Percentiles rank a stretch among this genome's conserved stretches.
These are phyloP conservation scores for Apodospora peruviana DNA, from an alignment of 495 filamentous ascomycete genomes.

Conservation along the genomic window DNA sequence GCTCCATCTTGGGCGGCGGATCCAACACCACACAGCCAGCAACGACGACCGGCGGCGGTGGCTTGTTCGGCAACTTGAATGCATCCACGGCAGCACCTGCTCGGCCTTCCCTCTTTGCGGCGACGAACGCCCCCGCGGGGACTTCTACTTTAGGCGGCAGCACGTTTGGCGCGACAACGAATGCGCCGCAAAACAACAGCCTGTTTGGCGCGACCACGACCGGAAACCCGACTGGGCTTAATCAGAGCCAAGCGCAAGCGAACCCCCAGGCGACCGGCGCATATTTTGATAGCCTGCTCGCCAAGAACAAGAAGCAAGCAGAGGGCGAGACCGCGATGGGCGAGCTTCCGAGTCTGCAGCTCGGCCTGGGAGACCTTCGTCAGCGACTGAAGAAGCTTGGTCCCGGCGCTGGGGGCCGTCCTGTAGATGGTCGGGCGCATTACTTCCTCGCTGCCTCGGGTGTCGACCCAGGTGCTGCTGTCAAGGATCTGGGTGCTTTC, in stretches of 20 bases:
- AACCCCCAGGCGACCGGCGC: conserved; percentile 42
- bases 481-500: conserved; percentile 66
- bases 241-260: conserved; percentile 1
- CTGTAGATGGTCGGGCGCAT: conserved; percentile 64
- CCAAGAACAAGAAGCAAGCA: conserved; percentile 64
- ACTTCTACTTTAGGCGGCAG: background rate
- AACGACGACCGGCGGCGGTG: too few species aligned
- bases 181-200: background rate
- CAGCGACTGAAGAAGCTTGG: conserved; percentile 77
- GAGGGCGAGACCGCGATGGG: conserved; percentile 47
- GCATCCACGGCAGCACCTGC: background rate
- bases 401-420: conserved; percentile 40
- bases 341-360: conserved; percentile 65
- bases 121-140: background rate
- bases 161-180: background rate
- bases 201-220: background rate
- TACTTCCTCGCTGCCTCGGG: conserved; percentile 90
- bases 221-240: background rate
- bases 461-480: conserved; percentile 67
- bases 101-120: background rate
- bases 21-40: background rate
- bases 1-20: background rate
- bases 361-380: conserved; percentile 81
- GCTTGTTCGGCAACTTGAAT: conserved; percentile 1
- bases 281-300: conserved; percentile 83